A percentile compares a stretch with the other conserved stretches of the same genome.
phyloP scores from a whole-genome alignment of 2,329 filamentous ascomycete species.

The Apiospora sp. region DNA sequence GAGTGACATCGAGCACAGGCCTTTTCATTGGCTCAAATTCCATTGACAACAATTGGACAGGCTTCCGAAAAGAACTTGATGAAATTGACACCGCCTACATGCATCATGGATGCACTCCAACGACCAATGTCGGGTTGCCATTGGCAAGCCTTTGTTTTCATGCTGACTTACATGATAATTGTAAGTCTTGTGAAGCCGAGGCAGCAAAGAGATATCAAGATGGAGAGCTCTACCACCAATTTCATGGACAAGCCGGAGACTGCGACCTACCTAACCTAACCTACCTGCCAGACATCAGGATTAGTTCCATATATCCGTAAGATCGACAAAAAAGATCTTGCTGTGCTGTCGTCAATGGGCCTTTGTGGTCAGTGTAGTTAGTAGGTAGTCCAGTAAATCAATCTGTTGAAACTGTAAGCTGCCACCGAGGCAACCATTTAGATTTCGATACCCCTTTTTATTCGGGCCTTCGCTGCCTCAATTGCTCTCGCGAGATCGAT shows the following conservation, averaged over 20 bases:
- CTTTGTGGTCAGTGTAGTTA: background rate
- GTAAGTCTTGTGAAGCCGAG: background rate
- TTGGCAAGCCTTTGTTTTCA: background rate
- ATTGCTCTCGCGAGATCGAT: background rate
- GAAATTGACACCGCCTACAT: conserved; percentile 1
- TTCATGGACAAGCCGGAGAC: background rate
- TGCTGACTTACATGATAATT: background rate
- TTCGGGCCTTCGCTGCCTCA: conserved; percentile 5
- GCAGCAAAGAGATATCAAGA: background rate
- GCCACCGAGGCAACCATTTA: background rate
- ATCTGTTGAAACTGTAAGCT: background rate
- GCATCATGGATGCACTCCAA: background rate
- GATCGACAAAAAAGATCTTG: background rate
- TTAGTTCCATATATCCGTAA: background rate
- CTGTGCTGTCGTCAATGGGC: background rate
- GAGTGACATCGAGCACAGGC: background rate
- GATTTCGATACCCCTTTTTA: conserved; percentile 3
- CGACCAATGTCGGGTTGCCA: background rate
- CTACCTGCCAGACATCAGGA: background rate
- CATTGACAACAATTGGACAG: background rate
- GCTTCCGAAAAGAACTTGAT: background rate
- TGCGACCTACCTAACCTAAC: background rate
- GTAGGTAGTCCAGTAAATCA: background rate
- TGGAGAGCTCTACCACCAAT: background rate
- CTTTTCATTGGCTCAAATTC: background rate